These are phyloP conservation scores for Corylus americana DNA, from an alignment of 306 rosid genomes.

Conservation along the genomic window DNA sequence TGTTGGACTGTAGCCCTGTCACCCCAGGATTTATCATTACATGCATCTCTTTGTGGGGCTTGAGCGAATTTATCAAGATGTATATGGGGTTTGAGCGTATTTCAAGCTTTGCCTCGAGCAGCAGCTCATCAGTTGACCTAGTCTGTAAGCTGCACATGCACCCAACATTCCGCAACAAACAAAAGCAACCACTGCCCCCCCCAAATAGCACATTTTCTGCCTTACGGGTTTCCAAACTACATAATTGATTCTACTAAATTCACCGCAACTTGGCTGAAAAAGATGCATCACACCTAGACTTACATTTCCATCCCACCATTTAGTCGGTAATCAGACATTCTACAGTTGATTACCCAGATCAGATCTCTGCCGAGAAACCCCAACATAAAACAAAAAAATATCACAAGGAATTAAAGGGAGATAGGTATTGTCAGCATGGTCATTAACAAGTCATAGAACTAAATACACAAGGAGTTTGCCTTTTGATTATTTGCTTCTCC, in stretches of 20 bases:
- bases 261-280: not conserved
- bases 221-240: not conserved
- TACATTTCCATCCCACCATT: not conserved
- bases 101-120: not conserved
- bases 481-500: constrained; percentile 38
- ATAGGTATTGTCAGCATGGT: not conserved
- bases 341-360: not conserved
- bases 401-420: not conserved
- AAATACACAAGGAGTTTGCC: constrained; percentile 4
- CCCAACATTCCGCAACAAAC: too few species aligned
- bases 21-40: too few species aligned
- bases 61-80: too few species aligned
- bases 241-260: not conserved
- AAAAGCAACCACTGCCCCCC: too few species aligned
- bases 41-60: too few species aligned
- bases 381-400: not conserved
- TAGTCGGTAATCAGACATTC: not conserved
- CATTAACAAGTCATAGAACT: not conserved
- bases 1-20: too few species aligned
- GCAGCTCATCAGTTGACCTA: not conserved
- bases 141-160: not conserved
- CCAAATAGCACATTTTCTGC: not conserved
- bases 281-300: not conserved
- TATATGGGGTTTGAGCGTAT: too few species aligned
- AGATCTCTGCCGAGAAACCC: not conserved